Conservation (phyloP, 2,329 filamentous ascomycete genomes). For the Reticulascus tulasneorum region DNA sequence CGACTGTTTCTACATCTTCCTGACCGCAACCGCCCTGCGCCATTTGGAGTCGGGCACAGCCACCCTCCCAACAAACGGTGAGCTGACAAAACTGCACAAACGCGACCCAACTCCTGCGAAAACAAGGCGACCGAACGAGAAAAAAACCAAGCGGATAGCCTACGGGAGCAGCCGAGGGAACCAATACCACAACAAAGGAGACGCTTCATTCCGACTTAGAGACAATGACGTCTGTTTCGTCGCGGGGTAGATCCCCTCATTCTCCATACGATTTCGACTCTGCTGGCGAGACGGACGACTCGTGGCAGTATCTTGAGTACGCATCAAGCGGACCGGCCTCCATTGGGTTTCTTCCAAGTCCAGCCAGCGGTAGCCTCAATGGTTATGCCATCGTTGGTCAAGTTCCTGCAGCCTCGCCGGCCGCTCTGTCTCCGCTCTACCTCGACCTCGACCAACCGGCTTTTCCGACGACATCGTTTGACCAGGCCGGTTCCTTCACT, state of each 20-base stretch:
- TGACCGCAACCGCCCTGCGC: not conserved
- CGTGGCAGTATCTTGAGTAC: constrained; percentile 40
- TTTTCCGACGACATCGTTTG: constrained; percentile 30
- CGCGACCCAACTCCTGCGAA: not conserved
- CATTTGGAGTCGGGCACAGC: constrained; percentile 5
- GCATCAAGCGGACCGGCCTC: constrained; percentile 31
- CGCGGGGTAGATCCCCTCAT: constrained; percentile 32
- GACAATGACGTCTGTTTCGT: constrained; percentile 35
- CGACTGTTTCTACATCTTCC: too few relatives aligned
- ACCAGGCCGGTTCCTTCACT: constrained; percentile 26
- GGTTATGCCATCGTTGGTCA: constrained; percentile 46
- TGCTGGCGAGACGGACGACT: constrained; percentile 36
- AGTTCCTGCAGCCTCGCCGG: constrained; percentile 23
- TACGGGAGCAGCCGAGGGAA: too few relatives aligned
- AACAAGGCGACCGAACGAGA: constrained; percentile 4
- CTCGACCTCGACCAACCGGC: constrained; percentile 33
- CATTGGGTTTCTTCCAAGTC: constrained; percentile 44
- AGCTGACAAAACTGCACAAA: constrained; percentile 4
- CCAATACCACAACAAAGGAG: not conserved
- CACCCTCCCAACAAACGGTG: constrained; percentile 1
- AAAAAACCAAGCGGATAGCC: too few relatives aligned
- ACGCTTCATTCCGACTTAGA: not conserved
- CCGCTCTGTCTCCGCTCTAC: constrained; percentile 37
- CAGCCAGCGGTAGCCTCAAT: constrained; percentile 46
- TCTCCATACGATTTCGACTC: constrained; percentile 37